These are phyloP conservation scores for Dendrobium officinale DNA, from an alignment of 106 monocot genomes.

Conservation along the genomic window DNA sequence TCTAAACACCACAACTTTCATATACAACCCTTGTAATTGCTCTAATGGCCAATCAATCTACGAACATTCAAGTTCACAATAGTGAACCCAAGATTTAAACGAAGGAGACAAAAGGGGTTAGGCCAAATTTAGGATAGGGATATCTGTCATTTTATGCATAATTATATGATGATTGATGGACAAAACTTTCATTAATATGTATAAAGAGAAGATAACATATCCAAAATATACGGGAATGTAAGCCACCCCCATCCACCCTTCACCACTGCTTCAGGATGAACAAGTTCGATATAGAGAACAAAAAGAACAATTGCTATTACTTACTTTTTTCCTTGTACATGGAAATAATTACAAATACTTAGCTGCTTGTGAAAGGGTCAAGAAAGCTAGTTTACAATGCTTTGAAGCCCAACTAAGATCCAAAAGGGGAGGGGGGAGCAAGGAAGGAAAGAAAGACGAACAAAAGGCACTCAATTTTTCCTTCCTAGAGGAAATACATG, in stretches of 20 bases:
- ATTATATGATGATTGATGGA: no score
- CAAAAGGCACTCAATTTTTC: not conserved
- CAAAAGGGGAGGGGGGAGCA: not conserved
- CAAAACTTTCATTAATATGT: no score
- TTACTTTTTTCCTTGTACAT: conserved; percentile 4
- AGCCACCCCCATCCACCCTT: no score
- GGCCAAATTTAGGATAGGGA: no score
- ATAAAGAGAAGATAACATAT: no score
- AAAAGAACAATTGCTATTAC: conserved; percentile 6
- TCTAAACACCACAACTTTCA: not conserved
- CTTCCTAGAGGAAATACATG: not conserved
- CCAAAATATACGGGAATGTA: no score
- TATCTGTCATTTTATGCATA: no score
- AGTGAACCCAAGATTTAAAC: not conserved
- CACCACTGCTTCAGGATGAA: no score
- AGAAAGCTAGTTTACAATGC: conserved; percentile 12
- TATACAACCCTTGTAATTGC: not conserved
- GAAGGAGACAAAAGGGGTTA: no score
- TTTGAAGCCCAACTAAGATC: conserved; percentile 18
- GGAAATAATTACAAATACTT: conserved; percentile 7
- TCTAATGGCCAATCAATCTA: not conserved
- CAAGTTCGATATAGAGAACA: not conserved
- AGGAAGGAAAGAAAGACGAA: not conserved
- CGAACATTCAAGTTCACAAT: not conserved
- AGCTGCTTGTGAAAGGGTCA: not conserved